Percentiles rank a stretch among this genome's conserved stretches.
Conservation (phyloP, 768 basidiomycete species). For the Galerina marginata region DNA sequence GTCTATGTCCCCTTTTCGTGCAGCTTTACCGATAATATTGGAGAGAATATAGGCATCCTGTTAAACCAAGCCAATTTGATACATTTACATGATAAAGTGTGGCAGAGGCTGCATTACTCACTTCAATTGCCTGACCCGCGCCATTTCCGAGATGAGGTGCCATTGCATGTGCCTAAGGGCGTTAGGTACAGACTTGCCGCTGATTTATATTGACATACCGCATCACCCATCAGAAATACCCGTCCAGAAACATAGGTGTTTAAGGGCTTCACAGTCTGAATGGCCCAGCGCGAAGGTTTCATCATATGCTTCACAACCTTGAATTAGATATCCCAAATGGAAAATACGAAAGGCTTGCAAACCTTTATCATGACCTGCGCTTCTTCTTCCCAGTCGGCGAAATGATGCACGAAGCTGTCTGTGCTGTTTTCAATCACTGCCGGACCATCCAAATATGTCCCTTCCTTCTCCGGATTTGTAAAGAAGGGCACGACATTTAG, state of each 20-base stretch:
- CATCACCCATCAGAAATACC: slow-evolving; percentile 51
- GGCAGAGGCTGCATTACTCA: neutral
- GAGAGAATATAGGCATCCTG: slow-evolving; percentile 23
- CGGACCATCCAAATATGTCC: slow-evolving; percentile 31
- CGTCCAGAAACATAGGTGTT: slow-evolving; percentile 50
- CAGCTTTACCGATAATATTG: slow-evolving; percentile 10
- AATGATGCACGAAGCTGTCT: slow-evolving; percentile 33
- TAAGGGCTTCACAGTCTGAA: slow-evolving; percentile 58
- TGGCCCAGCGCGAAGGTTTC: slow-evolving; percentile 59
- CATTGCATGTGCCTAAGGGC: slow-evolving; percentile 28
- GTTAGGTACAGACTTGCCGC: neutral
- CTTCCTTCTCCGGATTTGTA: slow-evolving; percentile 27
- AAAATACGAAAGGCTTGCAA: neutral
- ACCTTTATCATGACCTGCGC: slow-evolving; percentile 24
- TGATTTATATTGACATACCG: slow-evolving; percentile 28
- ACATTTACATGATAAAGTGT: neutral
- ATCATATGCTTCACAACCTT: slow-evolving; percentile 47
- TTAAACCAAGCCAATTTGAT: neutral
- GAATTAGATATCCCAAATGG: no score
- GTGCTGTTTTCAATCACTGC: slow-evolving; percentile 26
- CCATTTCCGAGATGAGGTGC: slow-evolving; percentile 26
- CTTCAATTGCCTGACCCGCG: slow-evolving; percentile 31
- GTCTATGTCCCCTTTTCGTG: slow-evolving; percentile 1
- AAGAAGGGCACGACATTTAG: slow-evolving; percentile 35
- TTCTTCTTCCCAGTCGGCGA: slow-evolving; percentile 36